Conservation (phyloP, 148 eudicot species). For the Dianthus caryophyllus region DNA sequence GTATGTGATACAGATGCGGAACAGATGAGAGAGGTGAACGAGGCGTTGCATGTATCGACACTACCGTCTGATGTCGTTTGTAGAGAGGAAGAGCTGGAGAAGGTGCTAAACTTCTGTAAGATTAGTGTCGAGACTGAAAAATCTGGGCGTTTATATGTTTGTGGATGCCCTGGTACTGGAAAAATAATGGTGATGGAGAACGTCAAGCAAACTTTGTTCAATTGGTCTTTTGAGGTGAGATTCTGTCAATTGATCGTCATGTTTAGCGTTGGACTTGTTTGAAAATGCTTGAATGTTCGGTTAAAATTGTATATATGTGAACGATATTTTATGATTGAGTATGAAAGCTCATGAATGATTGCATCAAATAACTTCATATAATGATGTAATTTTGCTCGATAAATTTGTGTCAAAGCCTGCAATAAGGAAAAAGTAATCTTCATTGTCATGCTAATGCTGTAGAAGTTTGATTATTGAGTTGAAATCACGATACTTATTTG, state of each 20-base stretch:
- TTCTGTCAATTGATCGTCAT: background rate
- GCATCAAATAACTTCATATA: too few species aligned
- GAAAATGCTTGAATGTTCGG: background rate
- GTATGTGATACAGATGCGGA: too few species aligned
- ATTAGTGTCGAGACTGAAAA: slow-evolving; percentile 48
- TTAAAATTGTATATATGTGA: background rate
- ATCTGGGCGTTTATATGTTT: slow-evolving; percentile 70
- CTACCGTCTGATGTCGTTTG: slow-evolving; percentile 51
- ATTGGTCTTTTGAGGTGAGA: slow-evolving; percentile 71
- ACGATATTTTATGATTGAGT: too few species aligned
- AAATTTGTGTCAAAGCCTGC: too few species aligned
- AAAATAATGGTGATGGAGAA: slow-evolving; percentile 81
- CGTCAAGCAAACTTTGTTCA: slow-evolving; percentile 45
- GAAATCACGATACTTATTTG: too few species aligned
- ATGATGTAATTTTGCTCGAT: background rate
- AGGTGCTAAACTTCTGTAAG: slow-evolving; percentile 68
- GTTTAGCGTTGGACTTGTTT: background rate
- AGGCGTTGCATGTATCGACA: slow-evolving; percentile 78
- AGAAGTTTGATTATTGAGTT: background rate
- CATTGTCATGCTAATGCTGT: background rate
- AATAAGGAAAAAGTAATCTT: background rate
- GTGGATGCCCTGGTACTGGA: slow-evolving; percentile 94
- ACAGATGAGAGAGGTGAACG: slow-evolving; percentile 66
- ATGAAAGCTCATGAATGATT: too few species aligned
- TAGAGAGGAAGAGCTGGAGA: slow-evolving; percentile 64